Evolutionary conservation across 192 early-diverging fungal genomes (phyloP).

Genomic region (Rhizoclosmatium sp.): DNA sequence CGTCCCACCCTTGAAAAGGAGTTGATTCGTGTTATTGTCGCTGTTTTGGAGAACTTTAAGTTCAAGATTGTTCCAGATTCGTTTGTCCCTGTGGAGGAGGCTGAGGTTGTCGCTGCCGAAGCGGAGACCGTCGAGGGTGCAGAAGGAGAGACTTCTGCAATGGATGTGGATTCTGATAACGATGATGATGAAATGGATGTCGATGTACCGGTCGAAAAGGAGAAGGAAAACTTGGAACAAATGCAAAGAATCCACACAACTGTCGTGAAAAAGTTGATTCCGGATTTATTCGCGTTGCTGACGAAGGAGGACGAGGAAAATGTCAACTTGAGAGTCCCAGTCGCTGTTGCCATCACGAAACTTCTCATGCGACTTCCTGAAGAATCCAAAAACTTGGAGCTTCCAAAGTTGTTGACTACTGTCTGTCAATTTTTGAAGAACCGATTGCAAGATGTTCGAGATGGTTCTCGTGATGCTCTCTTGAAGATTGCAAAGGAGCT

Average conservation of each 20-base stretch:
- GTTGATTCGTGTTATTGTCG: constrained; percentile 79
- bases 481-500: constrained; percentile 85
- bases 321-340: constrained; percentile 80
- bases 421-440: constrained; percentile 88
- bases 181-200: constrained; percentile 53
- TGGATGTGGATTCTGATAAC: constrained; percentile 41
- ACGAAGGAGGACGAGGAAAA: constrained; percentile 74
- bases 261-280: constrained; percentile 81
- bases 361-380: constrained; percentile 84
- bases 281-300: constrained; percentile 80
- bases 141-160: constrained; percentile 19
- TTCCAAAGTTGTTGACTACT: constrained; percentile 86
- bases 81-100: constrained; percentile 13
- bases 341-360: constrained; percentile 85
- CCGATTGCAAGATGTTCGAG: constrained; percentile 81
- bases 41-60: constrained; percentile 90
- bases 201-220: constrained; percentile 42
- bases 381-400: constrained; percentile 75
- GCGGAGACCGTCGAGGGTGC: constrained; percentile 46
- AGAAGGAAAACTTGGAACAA: constrained; percentile 35
- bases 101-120: background rate
- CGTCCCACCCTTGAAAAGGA: constrained; percentile 81
- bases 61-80: constrained; percentile 72
- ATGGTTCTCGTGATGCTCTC: constrained; percentile 84
- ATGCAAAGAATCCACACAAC: constrained; percentile 69